Evolutionary conservation across 108 stramenopile genomes (phyloP).

Genomic region (Bacterosira constricta): DNA sequence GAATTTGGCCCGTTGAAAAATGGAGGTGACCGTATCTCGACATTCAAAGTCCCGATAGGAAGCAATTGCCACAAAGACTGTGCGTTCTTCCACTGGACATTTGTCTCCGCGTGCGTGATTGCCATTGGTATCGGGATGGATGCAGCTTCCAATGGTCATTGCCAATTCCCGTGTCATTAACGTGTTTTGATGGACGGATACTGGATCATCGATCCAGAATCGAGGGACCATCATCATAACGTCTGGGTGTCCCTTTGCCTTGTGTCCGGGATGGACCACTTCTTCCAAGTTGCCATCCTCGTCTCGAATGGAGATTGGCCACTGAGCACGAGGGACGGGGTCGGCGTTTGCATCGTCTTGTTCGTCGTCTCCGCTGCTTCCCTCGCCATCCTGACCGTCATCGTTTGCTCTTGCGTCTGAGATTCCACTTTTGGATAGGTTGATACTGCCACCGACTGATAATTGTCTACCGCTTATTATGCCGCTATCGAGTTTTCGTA

Average conservation of each 20-base stretch:
- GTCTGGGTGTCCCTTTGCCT: slow-evolving; percentile 44
- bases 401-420: slow-evolving; percentile 12
- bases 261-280: slow-evolving; percentile 73
- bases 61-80: slow-evolving; percentile 82
- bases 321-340: slow-evolving; percentile 51
- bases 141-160: slow-evolving; percentile 75
- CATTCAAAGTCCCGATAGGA: slow-evolving; percentile 85
- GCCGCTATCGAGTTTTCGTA: slow-evolving; percentile 10
- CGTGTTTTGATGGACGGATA: slow-evolving; percentile 63
- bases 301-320: slow-evolving; percentile 75
- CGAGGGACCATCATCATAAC: slow-evolving; percentile 64
- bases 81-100: slow-evolving; percentile 69
- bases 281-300: slow-evolving; percentile 63
- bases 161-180: slow-evolving; percentile 71
- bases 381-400: neutral
- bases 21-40: slow-evolving; percentile 67
- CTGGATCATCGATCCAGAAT: slow-evolving; percentile 60
- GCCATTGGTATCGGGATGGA: slow-evolving; percentile 63
- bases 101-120: slow-evolving; percentile 61
- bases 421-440: slow-evolving; percentile 31
- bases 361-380: neutral
- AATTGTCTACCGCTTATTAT: neutral
- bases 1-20: slow-evolving; percentile 63
- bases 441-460: slow-evolving; percentile 25
- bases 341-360: neutral